phyloP scores from a whole-genome alignment of 306 rosid genomes.

The Glycine soja region DNA sequence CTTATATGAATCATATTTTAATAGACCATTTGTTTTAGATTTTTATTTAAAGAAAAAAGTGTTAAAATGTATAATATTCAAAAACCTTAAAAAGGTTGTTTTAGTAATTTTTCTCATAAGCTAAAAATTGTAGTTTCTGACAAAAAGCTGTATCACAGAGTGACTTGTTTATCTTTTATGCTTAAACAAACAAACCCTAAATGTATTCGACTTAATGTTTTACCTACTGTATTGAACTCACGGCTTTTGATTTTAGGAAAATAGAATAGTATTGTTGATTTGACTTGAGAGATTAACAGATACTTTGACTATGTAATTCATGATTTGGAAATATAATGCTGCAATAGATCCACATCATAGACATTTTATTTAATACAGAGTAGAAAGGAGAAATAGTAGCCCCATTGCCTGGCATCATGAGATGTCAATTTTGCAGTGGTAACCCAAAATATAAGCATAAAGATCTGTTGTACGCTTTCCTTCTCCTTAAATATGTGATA shows the following conservation, averaged over 20 bases:
- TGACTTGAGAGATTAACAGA: conserved; percentile 17
- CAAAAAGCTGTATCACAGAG: not conserved
- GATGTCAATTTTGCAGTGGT: conserved; percentile 34
- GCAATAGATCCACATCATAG: conserved; percentile 22
- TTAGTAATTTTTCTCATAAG: not conserved
- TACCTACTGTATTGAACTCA: conserved; percentile 1
- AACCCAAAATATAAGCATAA: conserved; percentile 21
- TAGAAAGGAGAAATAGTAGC: conserved; percentile 27
- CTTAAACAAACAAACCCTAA: not conserved
- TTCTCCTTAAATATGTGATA: conserved; percentile 20
- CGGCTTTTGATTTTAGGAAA: conserved; percentile 28
- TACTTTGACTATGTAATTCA: not conserved
- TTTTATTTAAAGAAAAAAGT: not conserved
- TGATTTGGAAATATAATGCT: conserved; percentile 24
- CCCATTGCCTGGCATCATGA: not conserved
- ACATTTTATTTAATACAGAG: not conserved
- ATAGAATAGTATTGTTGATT: conserved; percentile 7
- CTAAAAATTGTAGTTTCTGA: not conserved
- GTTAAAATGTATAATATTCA: not conserved
- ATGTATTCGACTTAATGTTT: not conserved
- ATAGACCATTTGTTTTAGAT: not conserved
- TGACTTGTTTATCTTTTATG: not conserved
- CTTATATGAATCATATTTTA: not conserved
- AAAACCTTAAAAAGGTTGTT: not conserved
- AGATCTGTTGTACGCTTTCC: conserved; percentile 1